phyloP scores from a whole-genome alignment of 2,329 filamentous ascomycete genomes.

The Penicillium sp. region DNA sequence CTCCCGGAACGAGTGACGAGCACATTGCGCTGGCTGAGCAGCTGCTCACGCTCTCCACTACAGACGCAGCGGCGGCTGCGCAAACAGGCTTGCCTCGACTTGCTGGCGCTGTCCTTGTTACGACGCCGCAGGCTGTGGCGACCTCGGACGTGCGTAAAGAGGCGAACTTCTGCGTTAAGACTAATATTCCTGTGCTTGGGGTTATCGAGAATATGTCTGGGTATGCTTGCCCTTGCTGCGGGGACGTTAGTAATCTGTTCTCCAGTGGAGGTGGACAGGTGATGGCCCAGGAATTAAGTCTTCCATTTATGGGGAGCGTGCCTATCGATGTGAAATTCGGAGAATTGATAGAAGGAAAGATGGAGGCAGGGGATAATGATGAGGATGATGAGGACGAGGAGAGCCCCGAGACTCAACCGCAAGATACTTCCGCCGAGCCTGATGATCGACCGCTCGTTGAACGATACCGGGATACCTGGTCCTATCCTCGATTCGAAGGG shows the following conservation, averaged over 20 bases:
- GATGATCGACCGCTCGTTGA: constrained; percentile 35
- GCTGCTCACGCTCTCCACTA: constrained; percentile 47
- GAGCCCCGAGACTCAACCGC: constrained; percentile 3
- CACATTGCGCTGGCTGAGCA: constrained; percentile 92
- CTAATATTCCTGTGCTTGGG: constrained; percentile 67
- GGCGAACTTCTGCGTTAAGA: constrained; percentile 85
- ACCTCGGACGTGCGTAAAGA: constrained; percentile 92
- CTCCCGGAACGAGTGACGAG: constrained; percentile 91
- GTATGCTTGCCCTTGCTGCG: constrained; percentile 51
- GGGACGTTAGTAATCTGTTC: constrained; percentile 87
- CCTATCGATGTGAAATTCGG: constrained; percentile 93
- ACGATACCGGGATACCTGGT: constrained; percentile 39
- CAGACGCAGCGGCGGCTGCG: constrained; percentile 16
- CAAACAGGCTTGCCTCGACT: constrained; percentile 49
- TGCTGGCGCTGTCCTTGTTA: constrained; percentile 84
- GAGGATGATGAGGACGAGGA: constrained; percentile 22
- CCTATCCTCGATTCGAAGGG: constrained; percentile 35
- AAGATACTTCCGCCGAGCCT: constrained; percentile 11
- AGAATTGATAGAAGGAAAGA: constrained; percentile 63
- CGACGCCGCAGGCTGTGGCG: constrained; percentile 87
- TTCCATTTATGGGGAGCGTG: constrained; percentile 75
- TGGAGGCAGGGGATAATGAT: constrained; percentile 20
- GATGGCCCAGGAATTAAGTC: constrained; percentile 78
- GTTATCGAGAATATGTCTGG: constrained; percentile 88
- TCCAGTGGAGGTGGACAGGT: constrained; percentile 78